phyloP scores from a whole-genome alignment of 176 grass and related monocot genomes.

The Guadua angustifolia region DNA sequence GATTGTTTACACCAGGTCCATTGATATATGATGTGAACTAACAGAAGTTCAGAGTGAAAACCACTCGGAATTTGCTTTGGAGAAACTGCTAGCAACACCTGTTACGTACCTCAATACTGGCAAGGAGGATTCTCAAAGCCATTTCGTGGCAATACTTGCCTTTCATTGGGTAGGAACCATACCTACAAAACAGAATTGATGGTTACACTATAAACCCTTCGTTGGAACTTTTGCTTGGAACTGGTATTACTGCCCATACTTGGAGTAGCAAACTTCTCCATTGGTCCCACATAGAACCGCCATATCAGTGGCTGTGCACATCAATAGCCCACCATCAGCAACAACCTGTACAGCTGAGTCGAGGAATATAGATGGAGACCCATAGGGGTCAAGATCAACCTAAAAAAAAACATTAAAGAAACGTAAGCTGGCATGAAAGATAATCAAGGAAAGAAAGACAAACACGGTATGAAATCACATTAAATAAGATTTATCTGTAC shows the following conservation, averaged over 20 bases:
- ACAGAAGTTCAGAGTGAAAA: background rate
- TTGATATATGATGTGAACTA: constrained; percentile 1
- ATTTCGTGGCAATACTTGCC: constrained; percentile 98
- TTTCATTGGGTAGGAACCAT: constrained; percentile 91
- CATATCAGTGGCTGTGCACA: constrained; percentile 99
- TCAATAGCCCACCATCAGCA: constrained; percentile 85
- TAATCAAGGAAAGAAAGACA: constrained; percentile 14
- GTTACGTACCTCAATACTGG: constrained; percentile 84
- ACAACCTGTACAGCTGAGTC: constrained; percentile 93
- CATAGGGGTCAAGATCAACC: constrained; percentile 98
- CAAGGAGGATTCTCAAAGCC: constrained; percentile 98
- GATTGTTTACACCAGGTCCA: background rate
- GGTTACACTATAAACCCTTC: constrained; percentile 24
- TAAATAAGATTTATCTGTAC: constrained; percentile 15
- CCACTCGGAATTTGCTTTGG: background rate
- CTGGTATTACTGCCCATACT: constrained; percentile 53
- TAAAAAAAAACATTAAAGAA: constrained; percentile 26
- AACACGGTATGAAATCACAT: background rate
- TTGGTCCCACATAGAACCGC: constrained; percentile 92
- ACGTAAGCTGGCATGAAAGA: constrained; percentile 10
- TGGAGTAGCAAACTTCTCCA: constrained; percentile 95
- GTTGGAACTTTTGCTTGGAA: constrained; percentile 28
- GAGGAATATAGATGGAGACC: constrained; percentile 87
- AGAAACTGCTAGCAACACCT: background rate
- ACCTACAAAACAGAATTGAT: constrained; percentile 64